Evolutionary conservation across 306 rosid species (phyloP).

Genomic region (Pyrus pyrifolia): DNA sequence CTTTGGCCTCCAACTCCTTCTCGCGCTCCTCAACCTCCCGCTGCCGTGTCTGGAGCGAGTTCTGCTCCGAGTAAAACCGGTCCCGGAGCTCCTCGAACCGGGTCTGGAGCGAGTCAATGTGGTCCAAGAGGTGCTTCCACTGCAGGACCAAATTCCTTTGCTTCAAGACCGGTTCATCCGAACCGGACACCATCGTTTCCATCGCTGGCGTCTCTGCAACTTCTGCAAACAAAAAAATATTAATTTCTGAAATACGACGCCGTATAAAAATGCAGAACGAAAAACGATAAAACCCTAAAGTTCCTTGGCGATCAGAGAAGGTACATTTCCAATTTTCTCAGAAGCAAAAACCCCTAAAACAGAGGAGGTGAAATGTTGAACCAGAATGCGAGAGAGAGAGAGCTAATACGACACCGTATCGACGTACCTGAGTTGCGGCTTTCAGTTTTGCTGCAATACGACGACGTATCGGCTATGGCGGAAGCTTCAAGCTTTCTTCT

Average conservation of each 20-base stretch:
- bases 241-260: neutral
- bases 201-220: neutral
- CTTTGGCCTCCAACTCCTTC: neutral
- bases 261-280: neutral
- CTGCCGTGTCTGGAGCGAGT: neutral
- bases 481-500: neutral
- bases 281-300: neutral
- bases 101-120: conserved; percentile 23
- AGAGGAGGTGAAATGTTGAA: neutral
- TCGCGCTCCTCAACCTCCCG: conserved; percentile 1
- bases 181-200: neutral
- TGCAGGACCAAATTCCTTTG: neutral
- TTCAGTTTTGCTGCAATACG: neutral
- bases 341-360: neutral
- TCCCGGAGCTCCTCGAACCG: neutral
- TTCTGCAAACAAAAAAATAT: too few species aligned
- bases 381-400: neutral
- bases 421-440: neutral
- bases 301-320: neutral
- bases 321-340: neutral
- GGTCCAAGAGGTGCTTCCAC: conserved; percentile 19
- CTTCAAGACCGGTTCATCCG: neutral
- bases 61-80: neutral
- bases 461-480: neutral
- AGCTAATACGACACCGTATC: neutral